Base-by-base conservation (phyloP, 371 early-diverging fungal species). In the Conidiobolus incongruus region DNA sequence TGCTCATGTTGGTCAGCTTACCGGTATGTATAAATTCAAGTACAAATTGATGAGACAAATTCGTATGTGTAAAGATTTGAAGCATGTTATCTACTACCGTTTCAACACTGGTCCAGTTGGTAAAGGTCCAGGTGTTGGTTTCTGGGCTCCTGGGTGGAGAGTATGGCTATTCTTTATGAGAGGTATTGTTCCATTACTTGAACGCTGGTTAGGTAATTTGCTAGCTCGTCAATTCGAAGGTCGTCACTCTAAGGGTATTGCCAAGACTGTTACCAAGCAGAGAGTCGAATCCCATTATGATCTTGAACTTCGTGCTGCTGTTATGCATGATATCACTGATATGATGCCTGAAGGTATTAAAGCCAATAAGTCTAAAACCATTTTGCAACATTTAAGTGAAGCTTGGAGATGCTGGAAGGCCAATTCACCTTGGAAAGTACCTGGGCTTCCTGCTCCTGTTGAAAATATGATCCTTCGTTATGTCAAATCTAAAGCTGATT, bases 21-120 rank as follows among this genome's bases (percentile, higher is more conserved):
- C 99, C 10, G 99, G 98, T 47, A 97, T 99, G 84, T 99, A 99
- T 64, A 80, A 97, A 50, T 98, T 99, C 76, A 99, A 98, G 71
- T 99, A 99, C 63, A 70, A 81, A 40, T 62, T 94, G 41, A 97
- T 98, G 96, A 59, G 87, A 52, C 99, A 99, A 58, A 90, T 99
- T 44, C 82, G 92, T 50, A 84, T 89, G 67, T 67, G 65, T 48
- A 52, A 58, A 52, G 94, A 93, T 65, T 62, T 93, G 61, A 93
- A 93, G 62, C 93, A 91, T 53, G 64, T 89, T 55, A 91, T 91
- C 38, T 76, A 61, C 51, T 72, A 86, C 50, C 77, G 91, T n/a
- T 91, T 93, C 65, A 96, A 87, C 59, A 89, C 89, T 5, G 93
- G 93, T 2, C 84, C 96, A 1, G 91, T 94, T 21, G 94, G 92